These are phyloP conservation scores for Chlorella sp. DNA, from an alignment of 139 green algal species.

Conservation along the genomic window DNA sequence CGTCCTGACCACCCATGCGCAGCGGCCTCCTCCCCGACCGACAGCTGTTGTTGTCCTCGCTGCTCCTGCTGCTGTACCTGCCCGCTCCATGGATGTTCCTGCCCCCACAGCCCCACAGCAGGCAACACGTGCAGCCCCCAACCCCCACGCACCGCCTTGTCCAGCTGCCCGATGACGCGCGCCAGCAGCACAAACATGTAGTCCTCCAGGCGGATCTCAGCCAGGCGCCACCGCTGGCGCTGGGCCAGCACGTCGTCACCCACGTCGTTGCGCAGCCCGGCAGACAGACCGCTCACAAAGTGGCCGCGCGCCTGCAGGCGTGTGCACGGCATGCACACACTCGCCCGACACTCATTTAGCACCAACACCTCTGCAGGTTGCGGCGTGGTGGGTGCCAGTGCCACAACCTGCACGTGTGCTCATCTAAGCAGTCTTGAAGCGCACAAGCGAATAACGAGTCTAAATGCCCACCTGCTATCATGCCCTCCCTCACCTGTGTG, in stretches of 20 bases:
- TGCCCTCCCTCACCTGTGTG: conserved; percentile 51
- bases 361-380: no score
- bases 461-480: background rate
- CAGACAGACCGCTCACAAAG: conserved; percentile 21
- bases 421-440: no score
- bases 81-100: background rate
- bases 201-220: conserved; percentile 87
- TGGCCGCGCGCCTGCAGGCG: conserved; percentile 26
- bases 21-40: no score
- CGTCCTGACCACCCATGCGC: no score
- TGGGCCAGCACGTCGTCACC: conserved; percentile 57
- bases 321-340: no score
- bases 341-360: no score
- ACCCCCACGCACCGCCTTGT: conserved; percentile 41
- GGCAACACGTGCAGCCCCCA: background rate
- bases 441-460: no score
- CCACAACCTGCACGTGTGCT: no score
- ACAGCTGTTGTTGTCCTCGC: background rate
- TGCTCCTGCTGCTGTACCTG: no score
- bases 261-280: conserved; percentile 89
- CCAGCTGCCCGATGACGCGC: conserved; percentile 62
- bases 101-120: background rate
- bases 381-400: no score
- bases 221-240: conserved; percentile 75
- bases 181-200: conserved; percentile 88